Evolutionary conservation across 208 protist genomes (phyloP).

Genomic region (Trypanosomatidae sp.): DNA sequence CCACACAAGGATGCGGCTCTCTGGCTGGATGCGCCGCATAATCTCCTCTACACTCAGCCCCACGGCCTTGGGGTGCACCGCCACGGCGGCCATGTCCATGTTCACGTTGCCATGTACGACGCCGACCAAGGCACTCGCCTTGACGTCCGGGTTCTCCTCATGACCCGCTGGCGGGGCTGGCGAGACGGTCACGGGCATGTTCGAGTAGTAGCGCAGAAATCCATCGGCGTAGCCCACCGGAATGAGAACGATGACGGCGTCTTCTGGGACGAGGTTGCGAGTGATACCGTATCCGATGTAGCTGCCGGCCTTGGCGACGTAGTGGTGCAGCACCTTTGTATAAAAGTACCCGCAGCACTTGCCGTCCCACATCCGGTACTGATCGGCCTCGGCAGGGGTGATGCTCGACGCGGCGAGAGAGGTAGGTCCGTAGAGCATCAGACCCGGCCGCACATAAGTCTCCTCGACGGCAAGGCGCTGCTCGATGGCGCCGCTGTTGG

Average conservation of each 20-base stretch:
- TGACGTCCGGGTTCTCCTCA: slow-evolving; percentile 12
- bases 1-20: slow-evolving; percentile 42
- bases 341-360: slow-evolving; percentile 41
- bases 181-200: slow-evolving; percentile 38
- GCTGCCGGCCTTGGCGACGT: slow-evolving; percentile 34
- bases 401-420: slow-evolving; percentile 34
- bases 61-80: slow-evolving; percentile 30
- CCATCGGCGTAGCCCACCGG: slow-evolving; percentile 57
- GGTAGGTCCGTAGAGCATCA: slow-evolving; percentile 54
- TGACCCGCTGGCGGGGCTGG: slow-evolving; percentile 20
- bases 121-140: slow-evolving; percentile 23
- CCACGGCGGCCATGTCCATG: slow-evolving; percentile 48
- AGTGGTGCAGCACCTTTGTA: slow-evolving; percentile 47
- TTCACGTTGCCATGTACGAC: slow-evolving; percentile 49
- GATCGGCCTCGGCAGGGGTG: slow-evolving; percentile 18
- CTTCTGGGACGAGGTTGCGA: slow-evolving; percentile 31
- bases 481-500: slow-evolving; percentile 57
- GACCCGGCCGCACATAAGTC: slow-evolving; percentile 43
- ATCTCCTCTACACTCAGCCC: slow-evolving; percentile 33
- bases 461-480: slow-evolving; percentile 40
- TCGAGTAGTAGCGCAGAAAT: slow-evolving; percentile 45
- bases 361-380: slow-evolving; percentile 41
- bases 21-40: slow-evolving; percentile 27
- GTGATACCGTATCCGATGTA: slow-evolving; percentile 56
- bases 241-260: slow-evolving; percentile 42